Evolutionary conservation across 805 yeast genomes (phyloP), one percentile per base, ranked within the genome.

Genomic region (Wickerhamiella slavikovae): DNA sequence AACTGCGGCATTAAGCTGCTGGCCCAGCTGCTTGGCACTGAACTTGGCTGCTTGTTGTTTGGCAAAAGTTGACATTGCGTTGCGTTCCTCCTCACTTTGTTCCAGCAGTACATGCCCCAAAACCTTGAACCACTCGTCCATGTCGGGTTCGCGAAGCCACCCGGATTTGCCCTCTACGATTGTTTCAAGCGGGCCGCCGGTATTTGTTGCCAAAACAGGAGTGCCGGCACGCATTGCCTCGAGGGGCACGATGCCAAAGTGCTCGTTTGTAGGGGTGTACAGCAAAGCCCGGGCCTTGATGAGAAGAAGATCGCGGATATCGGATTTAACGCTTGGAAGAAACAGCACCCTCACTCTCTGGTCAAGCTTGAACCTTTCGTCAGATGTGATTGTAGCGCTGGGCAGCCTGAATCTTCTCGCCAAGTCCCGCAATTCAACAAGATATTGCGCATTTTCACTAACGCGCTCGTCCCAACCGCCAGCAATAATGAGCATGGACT

Each of bases 181-280:
- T 0, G 93, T 73, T 47, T 89, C 99, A 21, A 71, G 52, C 0
- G 98, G 98, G 0, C 99, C 99, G 17, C 98, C 99, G 23, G 69
- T 69, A 43, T 77, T 69, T 4, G 74, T 72, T 0, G 94, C 94
- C 29, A 89, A 54, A 0, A 83, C 94, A 0, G 93, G 80, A 0
- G 73, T 72, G 17, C 77, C 74, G 33, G 66, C 60, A 27, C 73
- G 62, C 95, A 89, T 83, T 9, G 93, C 83, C 48, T 89, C 98
- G 11, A 89, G 60, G 1, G 99, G 99, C 7, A 89, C 99, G 38
- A 89, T 89, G 10, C 99, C 99, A 47, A 89, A 89, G 54, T 89
- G 99, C 50, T 89, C 98, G 42, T 64, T 65, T 0, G 76, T 61
- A 3, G 99, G 98, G 0, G 99, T 89, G 47, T 89, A 89, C 26